Evolutionary conservation across 2,329 filamentous ascomycete species (phyloP), one percentile per base, ranked within the genome.

Genomic region (Bipolaris oryzae): DNA sequence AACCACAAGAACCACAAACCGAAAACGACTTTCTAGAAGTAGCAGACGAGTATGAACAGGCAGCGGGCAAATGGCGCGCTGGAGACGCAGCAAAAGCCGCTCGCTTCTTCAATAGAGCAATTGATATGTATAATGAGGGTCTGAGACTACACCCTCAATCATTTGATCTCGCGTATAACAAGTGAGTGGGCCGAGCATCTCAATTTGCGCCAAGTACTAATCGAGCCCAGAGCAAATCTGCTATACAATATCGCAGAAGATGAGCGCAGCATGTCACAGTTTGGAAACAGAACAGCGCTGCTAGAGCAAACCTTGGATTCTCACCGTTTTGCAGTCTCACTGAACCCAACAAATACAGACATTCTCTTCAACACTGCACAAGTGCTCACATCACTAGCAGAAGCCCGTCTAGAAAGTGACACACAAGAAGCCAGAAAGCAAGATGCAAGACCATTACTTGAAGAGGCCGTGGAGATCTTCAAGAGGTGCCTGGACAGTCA

Each of bases 131-230:
- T 68, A 83, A 86, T 60, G 81, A 85, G 50, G 89, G 87, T 11
- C 70, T 91, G 31, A 76, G 78, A 46, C 84, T 80, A 57, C 87
- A 85, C 69, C 86, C 88, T 1, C 69, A 72, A 9, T 86, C 82
- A 18, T 88, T 91, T 74, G 89, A 91, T 74, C 79, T 91, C 34
- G 88, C 88, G 10, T 91, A 91, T 73, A 91, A 91, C 74, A 90
- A 89, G 85, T 88, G 74, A 65, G 82, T 76, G 5, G 9, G 21
- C 4, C 3, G 11, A 7, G 5, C 13, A 3, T 38, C 7, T 20
- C 31, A 39, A 15, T 33, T 2, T 11, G 6, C 2, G 1, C 2
- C 9, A 23, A 21, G 16, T 51, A 20, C 51, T 65, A 15, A 65
- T n/a, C 25, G 15, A 5, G 55, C 39, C 5, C 58, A 89, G 86